Evolutionary conservation across 2,329 filamentous ascomycete genomes (phyloP), one percentile per base, ranked within the genome.

Genomic region (Sphaceloma murrayae): DNA sequence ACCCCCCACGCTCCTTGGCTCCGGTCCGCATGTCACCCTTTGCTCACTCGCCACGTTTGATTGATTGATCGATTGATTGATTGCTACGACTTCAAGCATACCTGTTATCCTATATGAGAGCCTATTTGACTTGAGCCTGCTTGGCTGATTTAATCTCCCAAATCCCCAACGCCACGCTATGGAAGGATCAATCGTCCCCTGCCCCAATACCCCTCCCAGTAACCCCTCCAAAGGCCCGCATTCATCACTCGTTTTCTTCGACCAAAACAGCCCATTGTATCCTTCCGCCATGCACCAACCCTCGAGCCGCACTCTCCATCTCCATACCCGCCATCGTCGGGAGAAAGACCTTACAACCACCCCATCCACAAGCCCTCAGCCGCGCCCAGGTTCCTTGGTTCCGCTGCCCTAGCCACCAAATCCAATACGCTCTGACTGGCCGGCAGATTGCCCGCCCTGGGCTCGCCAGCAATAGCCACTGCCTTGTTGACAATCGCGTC

Each of bases 351-450:
- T 50, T 71, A 96, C 58, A 96, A 68, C 68, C 94, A 98, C 17
- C 86, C 82, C 89, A 96, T 96, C 87, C 91, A 99, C 55, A 98
- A 67, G 47, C 88, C 80, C 70, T 98, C 91, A 57, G 84, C 88
- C 63, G 85, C 77, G 33, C 83, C 81, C 64, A 99, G 63, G 61
- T 91, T 87, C 67, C 85, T 79, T 1, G 91, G 91, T 64, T 94
- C 93, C 11, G 94, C 88, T 1, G 89, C 87, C 67, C 82, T 82
- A n/a, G 84, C 84, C 50, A 98, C 83, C 50, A 93, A 67, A 65
- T 99, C 91, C 57, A 98, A 89, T 21, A 94, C 86, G 30, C 89
- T 96, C 72, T 99, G 91, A 63, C 94, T 94, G 17, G 89, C 89
- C 5, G 91, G 91, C 54, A 98, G 66, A 58, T 87, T 89, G 16